Evolutionary conservation across 495 filamentous ascomycete genomes (phyloP), one percentile per base, ranked within the genome.

Genomic region (Penicillium lagena): DNA sequence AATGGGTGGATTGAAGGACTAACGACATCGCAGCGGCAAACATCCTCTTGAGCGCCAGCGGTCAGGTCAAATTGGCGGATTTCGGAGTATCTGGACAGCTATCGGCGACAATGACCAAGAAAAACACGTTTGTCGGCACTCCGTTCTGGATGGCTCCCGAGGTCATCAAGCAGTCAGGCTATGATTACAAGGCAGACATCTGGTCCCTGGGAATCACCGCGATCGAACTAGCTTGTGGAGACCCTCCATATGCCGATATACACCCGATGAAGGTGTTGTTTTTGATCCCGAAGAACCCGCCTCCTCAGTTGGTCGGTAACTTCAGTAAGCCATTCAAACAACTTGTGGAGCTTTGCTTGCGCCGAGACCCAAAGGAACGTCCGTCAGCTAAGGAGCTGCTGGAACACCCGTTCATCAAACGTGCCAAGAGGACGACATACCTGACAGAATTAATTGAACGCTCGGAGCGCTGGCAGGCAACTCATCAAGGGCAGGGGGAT

Each of bases 71-170:
- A 63, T 71, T 98, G 45, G 93, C 93, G 8, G 93, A 98, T 66
- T 98, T 98, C 67, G 93, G 93, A 36, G 93, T 98, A 12, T 95
- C 91, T 15, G 90, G 91, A 11, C 93, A 98, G 58, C 74, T 98
- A n/a, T 90, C 91, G 15, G 89, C 89, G 2, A 96, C 93, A n/a
- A 97, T 96, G 87, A 96, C 94, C 17, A 95, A 96, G 69, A 96
- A 96, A 65, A 98, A 97, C 58, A 98, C 93, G 0, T 98, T 98
- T 60, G 93, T 98, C 15, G 93, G 93, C 11, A 97, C 93, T 2
- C 93, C 93, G 1, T 98, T 96, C 66, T 98, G 93, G 93, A 98
- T 98, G 93, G 93, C 93, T 5, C 93, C 93, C 8, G 93, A 98
- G 63, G 93, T 98, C 29, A 98, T 98, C 64, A 95, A 95, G 70